These are phyloP conservation scores for Clonostachys rhizophaga DNA, from an alignment of 2,329 filamentous ascomycete species.

Conservation along the genomic window DNA sequence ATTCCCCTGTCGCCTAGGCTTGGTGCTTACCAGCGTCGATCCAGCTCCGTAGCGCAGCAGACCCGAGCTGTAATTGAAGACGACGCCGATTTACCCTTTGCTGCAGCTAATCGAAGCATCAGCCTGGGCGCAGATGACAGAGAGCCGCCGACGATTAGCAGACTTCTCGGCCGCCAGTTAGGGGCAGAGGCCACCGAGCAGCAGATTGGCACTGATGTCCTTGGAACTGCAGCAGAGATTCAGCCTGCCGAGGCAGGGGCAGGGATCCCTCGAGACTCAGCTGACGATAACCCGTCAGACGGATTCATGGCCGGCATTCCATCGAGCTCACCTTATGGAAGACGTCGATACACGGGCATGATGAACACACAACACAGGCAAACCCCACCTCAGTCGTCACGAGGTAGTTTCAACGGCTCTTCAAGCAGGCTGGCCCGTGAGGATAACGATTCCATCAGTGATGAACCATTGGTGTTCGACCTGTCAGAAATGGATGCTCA, in stretches of 20 bases:
- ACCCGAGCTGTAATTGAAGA: conserved; percentile 49
- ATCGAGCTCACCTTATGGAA: conserved; percentile 39
- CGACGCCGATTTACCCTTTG: conserved; percentile 56
- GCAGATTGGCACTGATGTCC: conserved; percentile 1
- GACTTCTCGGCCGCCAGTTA: conserved; percentile 43
- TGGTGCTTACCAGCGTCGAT: conserved; percentile 51
- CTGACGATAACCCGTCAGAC: conserved; percentile 40
- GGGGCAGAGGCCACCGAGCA: conserved; percentile 19
- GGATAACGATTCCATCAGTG: conserved; percentile 51
- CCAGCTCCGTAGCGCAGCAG: conserved; percentile 66
- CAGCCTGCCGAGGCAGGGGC: conserved; percentile 29
- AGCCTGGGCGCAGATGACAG: conserved; percentile 63
- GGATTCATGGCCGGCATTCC: conserved; percentile 31
- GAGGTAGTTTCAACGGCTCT: conserved; percentile 39
- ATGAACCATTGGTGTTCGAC: conserved; percentile 68
- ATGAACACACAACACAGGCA: conserved; percentile 29
- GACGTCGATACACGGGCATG: conserved; percentile 41
- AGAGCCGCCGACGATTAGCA: conserved; percentile 60
- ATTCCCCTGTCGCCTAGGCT: conserved; percentile 68
- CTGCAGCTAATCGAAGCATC: conserved; percentile 55
- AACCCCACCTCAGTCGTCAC: conserved; percentile 36
- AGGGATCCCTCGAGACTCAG: conserved; percentile 32
- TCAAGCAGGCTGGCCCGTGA: conserved; percentile 28
- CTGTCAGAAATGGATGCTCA: conserved; percentile 66
- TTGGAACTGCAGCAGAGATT: conserved; percentile 38